Conservation (phyloP, 208 protist genomes). For the Herpetomonas tarakana region DNA sequence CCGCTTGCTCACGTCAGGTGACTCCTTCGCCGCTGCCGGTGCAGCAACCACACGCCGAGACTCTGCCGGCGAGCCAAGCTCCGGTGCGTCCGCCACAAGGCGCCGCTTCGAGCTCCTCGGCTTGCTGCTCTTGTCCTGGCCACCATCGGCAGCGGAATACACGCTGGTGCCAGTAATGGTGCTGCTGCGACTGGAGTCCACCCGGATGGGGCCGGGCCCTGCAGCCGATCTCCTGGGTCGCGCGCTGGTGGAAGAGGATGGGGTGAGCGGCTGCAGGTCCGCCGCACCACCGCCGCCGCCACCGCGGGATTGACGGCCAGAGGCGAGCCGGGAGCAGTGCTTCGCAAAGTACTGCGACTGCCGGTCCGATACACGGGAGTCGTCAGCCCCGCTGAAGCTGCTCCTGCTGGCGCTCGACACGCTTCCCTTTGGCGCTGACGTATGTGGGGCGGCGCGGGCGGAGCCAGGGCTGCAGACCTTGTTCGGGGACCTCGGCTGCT, state of each 20-base stretch:
- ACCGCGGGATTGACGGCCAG: background rate
- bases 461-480: background rate
- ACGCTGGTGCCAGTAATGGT: background rate
- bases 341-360: slow-evolving; percentile 37
- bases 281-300: background rate
- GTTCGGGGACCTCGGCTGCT: background rate
- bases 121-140: background rate
- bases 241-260: background rate
- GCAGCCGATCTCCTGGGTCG: too few species aligned
- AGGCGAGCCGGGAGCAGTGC: slow-evolving; percentile 30
- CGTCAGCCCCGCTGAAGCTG: slow-evolving; percentile 9
- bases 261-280: background rate
- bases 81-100: too few species aligned
- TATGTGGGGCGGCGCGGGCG: too few species aligned
- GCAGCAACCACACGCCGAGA: too few species aligned
- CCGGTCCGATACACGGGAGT: slow-evolving; percentile 14
- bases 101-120: background rate
- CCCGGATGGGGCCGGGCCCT: background rate
- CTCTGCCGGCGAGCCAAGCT: too few species aligned
- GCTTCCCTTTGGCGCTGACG: background rate
- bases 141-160: background rate
- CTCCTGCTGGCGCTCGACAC: slow-evolving; percentile 1
- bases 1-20: background rate
- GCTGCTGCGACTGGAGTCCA: background rate
- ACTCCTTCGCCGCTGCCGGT: background rate